Evolutionary conservation across 768 basidiomycete genomes (phyloP), one percentile per base, ranked within the genome.

Genomic region (Leccinum longicurvipes): DNA sequence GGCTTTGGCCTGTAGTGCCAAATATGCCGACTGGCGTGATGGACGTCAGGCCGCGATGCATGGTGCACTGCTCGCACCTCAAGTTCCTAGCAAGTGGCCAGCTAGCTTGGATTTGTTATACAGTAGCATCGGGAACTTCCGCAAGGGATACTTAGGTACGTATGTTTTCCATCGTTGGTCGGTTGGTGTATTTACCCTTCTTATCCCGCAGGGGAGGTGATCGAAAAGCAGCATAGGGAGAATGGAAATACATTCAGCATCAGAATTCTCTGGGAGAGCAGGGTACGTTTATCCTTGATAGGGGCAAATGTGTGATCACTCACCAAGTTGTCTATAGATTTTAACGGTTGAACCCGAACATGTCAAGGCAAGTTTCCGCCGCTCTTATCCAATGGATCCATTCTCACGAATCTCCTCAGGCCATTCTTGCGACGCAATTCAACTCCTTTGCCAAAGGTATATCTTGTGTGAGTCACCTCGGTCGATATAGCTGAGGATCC

Each of bases 291-390:
- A 15, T 29, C 10, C n/a, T 50, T 29, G 48, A 51, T 58, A 41
- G 51, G n/a, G 44, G 31, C 39, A 27, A 42, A n/a, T 34, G 34
- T 6, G 21, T n/a, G 29, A 31, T 58, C 28, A 29, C 34, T 48
- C 31, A 44, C 25, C 23, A 31, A 6, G 31, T 32, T 6, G 31
- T 34, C 21, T 27, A 8, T 52, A 80, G 78, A 62, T 81, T 50
- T 60, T 81, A 11, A 82, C 80, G 1, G 58, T 61, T 8, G 81
- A 82, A 52, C 81, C 81, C 4, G 78, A 79, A 39, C 69, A 80
- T 46, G 72, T 80, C 66, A 81, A 76, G 67, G 74, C 64, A 50
- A 54, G 59, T 31, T 19, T 24, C 17, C 17, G 17, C 12, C 19
- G 9, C 1, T 29, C 11, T 11, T 14, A 32, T 48, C 25, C 6